Conservation (phyloP, 2,329 filamentous ascomycete genomes). For the Tolypocladium nubicola region DNA sequence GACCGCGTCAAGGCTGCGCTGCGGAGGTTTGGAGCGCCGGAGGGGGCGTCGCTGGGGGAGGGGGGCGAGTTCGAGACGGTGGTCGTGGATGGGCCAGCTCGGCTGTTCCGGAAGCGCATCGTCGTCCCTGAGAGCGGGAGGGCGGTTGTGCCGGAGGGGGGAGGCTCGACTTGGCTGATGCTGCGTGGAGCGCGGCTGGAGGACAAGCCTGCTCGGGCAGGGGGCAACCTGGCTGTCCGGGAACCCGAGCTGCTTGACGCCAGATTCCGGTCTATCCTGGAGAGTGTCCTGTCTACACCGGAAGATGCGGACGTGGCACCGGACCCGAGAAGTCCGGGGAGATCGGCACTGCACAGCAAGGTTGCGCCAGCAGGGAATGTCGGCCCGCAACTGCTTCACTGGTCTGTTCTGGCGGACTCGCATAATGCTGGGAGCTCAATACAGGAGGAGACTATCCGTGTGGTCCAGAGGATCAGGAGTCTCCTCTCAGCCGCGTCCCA, state of each 20-base stretch:
- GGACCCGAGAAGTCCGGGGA: neutral
- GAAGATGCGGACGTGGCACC: neutral
- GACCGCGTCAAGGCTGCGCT: slow-evolving; percentile 41
- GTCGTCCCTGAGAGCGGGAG: slow-evolving; percentile 44
- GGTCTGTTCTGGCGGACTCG: slow-evolving; percentile 25
- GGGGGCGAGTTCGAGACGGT: slow-evolving; percentile 95
- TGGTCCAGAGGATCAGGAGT: slow-evolving; percentile 33
- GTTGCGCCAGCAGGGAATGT: neutral
- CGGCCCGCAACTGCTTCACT: slow-evolving; percentile 19
- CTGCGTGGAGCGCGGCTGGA: slow-evolving; percentile 46
- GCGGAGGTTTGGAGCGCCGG: slow-evolving; percentile 53
- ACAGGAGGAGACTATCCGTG: slow-evolving; percentile 34
- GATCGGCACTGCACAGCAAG: slow-evolving; percentile 5
- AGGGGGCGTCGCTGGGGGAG: slow-evolving; percentile 74
- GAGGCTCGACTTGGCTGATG: slow-evolving; percentile 65
- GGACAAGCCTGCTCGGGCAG: slow-evolving; percentile 21
- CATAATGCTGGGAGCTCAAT: slow-evolving; percentile 20
- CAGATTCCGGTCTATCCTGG: slow-evolving; percentile 37
- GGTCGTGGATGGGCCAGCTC: slow-evolving; percentile 66
- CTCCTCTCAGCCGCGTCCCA: slow-evolving; percentile 23
- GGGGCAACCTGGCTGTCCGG: slow-evolving; percentile 25
- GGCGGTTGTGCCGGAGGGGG: slow-evolving; percentile 53
- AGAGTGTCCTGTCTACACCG: slow-evolving; percentile 12
- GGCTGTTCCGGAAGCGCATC: slow-evolving; percentile 64
- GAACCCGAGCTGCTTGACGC: slow-evolving; percentile 58